Evolutionary conservation across 768 basidiomycete species (phyloP), one percentile per base, ranked within the genome.

Genomic region (Galerina sulciceps): DNA sequence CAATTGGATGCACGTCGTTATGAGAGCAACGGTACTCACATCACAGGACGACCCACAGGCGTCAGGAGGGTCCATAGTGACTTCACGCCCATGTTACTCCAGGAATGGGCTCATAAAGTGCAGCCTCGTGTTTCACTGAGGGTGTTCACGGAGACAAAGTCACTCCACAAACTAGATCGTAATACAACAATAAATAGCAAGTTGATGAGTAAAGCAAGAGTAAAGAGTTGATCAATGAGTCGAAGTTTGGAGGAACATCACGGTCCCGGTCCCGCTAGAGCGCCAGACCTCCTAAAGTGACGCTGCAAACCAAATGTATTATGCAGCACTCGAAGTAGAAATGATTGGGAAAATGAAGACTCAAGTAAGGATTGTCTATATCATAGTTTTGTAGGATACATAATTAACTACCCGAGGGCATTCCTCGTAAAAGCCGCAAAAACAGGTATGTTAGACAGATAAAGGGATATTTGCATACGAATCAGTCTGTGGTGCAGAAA

Each of bases 21-120:
- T 36, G 35, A 44, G 41, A 31, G 49, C 26, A 9, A 15, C 23
- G 18, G 23, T 14, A 79, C 87, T 67, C 70, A 96, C 96, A 93
- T 83, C 65, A 98, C 90, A 44, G 96, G 96, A 56, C 96, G 85
- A 31, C 94, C 95, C 38, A 96, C 94, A n/a, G 96, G 96, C 11
- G 84, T 84, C 56, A 99, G 77, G 11, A 99, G 86, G 61, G 82
- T 90, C 96, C 96, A 99, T 64, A 99, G 78, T 31, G 93, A 94
- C 74, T 98, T 96, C 51, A 99, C 96, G 85, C 96, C 96, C 96
- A 98, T 95, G 18, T 44, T 65, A 40, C 17, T 4, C 42, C 17
- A 18, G 37, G 22, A 37, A 26, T 53, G 14, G 6, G 57, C 11
- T 51, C 43, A 37, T 57, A n/a, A 51, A 51, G 49, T 11, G 4